Base-by-base conservation (phyloP, 352 stramenopile genomes). In the Phytophthora parvispora region DNA sequence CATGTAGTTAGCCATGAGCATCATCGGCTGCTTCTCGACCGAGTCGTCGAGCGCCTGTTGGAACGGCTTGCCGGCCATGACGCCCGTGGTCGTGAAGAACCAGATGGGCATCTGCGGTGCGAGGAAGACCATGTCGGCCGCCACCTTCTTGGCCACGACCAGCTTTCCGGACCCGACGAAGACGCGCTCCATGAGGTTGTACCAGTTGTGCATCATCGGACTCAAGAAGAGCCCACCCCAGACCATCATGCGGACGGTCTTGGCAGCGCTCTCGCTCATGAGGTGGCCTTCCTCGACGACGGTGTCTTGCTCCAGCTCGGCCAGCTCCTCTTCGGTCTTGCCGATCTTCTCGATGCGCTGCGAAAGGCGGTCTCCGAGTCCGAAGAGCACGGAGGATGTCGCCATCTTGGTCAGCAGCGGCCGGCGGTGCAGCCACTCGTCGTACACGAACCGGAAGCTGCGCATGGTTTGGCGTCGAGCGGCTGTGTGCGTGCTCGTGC, bases 201-300 rank as follows among this genome's bases (percentile, higher is more conserved):
- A 98, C 68, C 96, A 98, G 31, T 81, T 94, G 75, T 98, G 90
- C 78, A 94, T 95, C 49, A 81, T 78, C 12, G 90, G 92, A 25
- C 89, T 90, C 69, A 97, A 84, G 25, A 97, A 62, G 42, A 94
- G 66, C 6, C 94, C 82, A 29, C 91, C 90, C 69, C 96, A 97
- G 61, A 96, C 78, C 52, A 94, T 87, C 81, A 93, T 78, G 60
- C 81, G 72, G 36, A 73, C 27, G 13, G 75, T 82, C 27, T 69
- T 61, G 18, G 60, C 60, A 6, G 60, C 29, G 34, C 60, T 60
- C 20, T 60, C 52, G 38, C 60, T 67, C 16, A 67, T 7, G 8
- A 57, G 16, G 1, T 18, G 60, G n/a, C 38, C 50, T 51, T 67
- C 60, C 42, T 57, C 6, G n/a, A 42, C 12, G 16, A 36, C 16